These are phyloP conservation scores for Lenwebbia sp. DNA, from an alignment of 345 rosid species.

Conservation along the genomic window DNA sequence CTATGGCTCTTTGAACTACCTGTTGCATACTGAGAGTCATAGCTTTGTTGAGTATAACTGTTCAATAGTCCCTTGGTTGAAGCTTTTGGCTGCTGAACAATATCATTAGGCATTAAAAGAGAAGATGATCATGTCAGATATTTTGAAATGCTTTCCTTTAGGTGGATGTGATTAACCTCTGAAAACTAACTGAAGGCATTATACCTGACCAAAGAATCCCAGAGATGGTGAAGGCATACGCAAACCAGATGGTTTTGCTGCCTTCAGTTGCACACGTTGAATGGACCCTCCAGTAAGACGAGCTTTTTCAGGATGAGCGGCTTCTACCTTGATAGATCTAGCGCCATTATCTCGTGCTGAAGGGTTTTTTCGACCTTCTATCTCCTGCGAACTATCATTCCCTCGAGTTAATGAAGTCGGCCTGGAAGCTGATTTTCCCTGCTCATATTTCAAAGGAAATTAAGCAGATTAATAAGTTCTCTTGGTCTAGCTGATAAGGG, in stretches of 20 bases:
- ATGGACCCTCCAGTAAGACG: constrained; percentile 5
- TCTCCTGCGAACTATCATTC: constrained; percentile 15
- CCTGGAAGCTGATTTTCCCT: constrained; percentile 27
- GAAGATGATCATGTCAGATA: background rate
- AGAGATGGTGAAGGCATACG: constrained; percentile 88
- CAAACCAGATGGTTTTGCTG: constrained; percentile 69
- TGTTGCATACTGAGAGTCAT: constrained; percentile 15
- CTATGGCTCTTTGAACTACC: constrained; percentile 12
- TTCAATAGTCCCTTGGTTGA: constrained; percentile 23
- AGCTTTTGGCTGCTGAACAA: constrained; percentile 51
- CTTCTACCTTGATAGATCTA: constrained; percentile 9
- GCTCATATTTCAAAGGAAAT: constrained; percentile 8
- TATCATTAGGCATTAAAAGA: constrained; percentile 4
- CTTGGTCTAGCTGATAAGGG: constrained; percentile 2
- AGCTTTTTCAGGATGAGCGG: constrained; percentile 23
- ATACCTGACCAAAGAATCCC: constrained; percentile 76
- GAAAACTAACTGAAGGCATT: background rate
- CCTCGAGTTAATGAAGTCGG: constrained; percentile 17
- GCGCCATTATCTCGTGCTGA: constrained; percentile 14
- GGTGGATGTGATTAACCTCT: background rate
- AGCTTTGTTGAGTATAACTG: constrained; percentile 22
- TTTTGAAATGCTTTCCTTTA: background rate
- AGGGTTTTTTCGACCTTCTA: constrained; percentile 16
- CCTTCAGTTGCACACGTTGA: constrained; percentile 19
- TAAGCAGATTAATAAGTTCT: background rate